A percentile compares a stretch with the other conserved stretches of the same genome.
These are phyloP conservation scores for Acacia pycnantha DNA, from an alignment of 331 rosid species.

Conservation along the genomic window DNA sequence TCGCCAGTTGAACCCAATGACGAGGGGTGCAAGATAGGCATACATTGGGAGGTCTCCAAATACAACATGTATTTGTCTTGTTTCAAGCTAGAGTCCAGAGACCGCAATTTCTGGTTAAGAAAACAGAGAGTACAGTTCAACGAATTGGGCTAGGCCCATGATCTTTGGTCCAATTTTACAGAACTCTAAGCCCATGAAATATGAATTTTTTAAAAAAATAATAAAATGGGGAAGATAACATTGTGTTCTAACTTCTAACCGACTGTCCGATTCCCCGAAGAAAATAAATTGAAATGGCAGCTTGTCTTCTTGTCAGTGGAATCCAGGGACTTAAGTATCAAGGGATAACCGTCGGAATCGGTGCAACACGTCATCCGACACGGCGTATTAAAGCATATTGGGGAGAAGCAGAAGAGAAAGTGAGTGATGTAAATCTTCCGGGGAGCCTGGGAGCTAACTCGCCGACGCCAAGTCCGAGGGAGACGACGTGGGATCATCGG, in stretches of 20 bases:
- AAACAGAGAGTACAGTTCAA: background rate
- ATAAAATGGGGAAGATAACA: background rate
- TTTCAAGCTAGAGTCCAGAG: background rate
- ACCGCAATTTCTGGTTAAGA: too few relatives aligned
- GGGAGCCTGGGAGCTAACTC: conserved; percentile 27
- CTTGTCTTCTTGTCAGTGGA: conserved; percentile 39
- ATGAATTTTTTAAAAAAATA: background rate
- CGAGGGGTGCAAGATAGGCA: background rate
- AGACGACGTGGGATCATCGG: conserved; percentile 48
- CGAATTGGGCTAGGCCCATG: background rate
- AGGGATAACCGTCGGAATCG: conserved; percentile 11
- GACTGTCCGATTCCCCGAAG: background rate
- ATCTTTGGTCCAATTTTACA: background rate
- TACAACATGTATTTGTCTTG: background rate
- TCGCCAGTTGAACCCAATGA: too few relatives aligned
- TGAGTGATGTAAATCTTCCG: conserved; percentile 8
- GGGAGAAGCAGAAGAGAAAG: conserved; percentile 28
- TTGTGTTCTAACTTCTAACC: background rate
- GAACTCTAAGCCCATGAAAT: background rate
- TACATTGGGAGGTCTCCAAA: background rate
- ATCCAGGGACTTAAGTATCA: conserved; percentile 28
- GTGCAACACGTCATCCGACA: conserved; percentile 21
- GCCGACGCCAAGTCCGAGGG: background rate
- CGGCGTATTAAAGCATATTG: conserved; percentile 34
- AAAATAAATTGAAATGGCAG: conserved; percentile 35